These are phyloP conservation scores for Aspergillus intermedius DNA, from an alignment of 2,329 filamentous ascomycete genomes.

Conservation along the genomic window DNA sequence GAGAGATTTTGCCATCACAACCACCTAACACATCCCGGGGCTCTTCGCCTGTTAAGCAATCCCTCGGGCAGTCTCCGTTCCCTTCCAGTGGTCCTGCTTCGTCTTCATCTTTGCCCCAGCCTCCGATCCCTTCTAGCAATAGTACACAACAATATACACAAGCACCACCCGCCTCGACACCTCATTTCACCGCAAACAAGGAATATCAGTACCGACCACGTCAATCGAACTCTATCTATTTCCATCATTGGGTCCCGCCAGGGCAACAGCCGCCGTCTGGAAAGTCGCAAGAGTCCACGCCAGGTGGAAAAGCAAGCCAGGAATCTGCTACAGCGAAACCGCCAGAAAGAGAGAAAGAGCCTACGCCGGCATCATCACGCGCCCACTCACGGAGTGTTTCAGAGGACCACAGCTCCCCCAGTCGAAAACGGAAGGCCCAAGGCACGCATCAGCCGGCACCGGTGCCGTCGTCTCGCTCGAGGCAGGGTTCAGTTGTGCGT, in stretches of 20 bases:
- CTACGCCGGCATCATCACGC: slow-evolving; percentile 53
- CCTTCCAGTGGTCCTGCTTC: slow-evolving; percentile 11
- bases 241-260: slow-evolving; percentile 89
- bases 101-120: slow-evolving; percentile 30
- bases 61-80: slow-evolving; percentile 10
- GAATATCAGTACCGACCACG: slow-evolving; percentile 52
- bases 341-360: slow-evolving; percentile 53
- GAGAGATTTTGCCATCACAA: slow-evolving; percentile 17
- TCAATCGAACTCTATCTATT: slow-evolving; percentile 70
- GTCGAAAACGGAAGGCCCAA: slow-evolving; percentile 72
- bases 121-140: slow-evolving; percentile 29
- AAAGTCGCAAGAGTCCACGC: slow-evolving; percentile 62
- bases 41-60: slow-evolving; percentile 9
- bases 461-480: slow-evolving; percentile 41
- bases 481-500: not conserved
- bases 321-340: slow-evolving; percentile 20
- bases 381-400: slow-evolving; percentile 46
- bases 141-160: slow-evolving; percentile 22
- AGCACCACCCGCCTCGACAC: slow-evolving; percentile 40
- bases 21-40: slow-evolving; percentile 13
- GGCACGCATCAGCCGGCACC: slow-evolving; percentile 47
- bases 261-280: slow-evolving; percentile 23
- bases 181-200: slow-evolving; percentile 45
- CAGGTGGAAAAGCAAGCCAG: slow-evolving; percentile 64
- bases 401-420: slow-evolving; percentile 65